Evolutionary conservation across 2,329 filamentous ascomycete genomes (phyloP).

Genomic region (Epichloe gansuensis): DNA sequence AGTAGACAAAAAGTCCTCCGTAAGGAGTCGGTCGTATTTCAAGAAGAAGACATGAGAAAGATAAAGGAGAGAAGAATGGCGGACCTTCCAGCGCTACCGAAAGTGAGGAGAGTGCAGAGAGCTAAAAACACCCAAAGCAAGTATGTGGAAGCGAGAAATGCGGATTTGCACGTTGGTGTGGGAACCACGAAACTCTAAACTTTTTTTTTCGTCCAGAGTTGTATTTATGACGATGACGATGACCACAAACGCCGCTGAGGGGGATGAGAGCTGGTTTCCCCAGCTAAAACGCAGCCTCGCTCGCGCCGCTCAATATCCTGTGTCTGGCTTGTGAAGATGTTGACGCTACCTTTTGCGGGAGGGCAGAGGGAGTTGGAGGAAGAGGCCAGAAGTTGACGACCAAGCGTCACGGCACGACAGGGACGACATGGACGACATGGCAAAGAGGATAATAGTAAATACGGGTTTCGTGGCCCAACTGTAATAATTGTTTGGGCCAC

Average conservation of each 20-base stretch:
- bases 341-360: background rate
- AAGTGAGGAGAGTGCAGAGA: background rate
- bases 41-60: background rate
- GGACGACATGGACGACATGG: background rate
- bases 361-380: background rate
- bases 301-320: background rate
- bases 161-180: background rate
- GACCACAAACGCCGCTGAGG: background rate
- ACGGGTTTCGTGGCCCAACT: slow-evolving; percentile 1
- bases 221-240: background rate
- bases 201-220: background rate
- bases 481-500: background rate
- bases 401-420: background rate
- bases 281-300: background rate
- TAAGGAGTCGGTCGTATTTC: background rate
- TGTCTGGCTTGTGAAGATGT: background rate
- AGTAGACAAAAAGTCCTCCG: background rate
- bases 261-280: background rate
- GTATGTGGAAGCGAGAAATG: background rate
- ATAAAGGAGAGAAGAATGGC: background rate
- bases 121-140: background rate
- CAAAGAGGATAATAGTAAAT: slow-evolving; percentile 3
- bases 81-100: background rate
- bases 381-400: background rate
- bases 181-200: background rate